phyloP scores from a whole-genome alignment of 2,329 filamentous ascomycete species.

The Zymoseptoria tritici region DNA sequence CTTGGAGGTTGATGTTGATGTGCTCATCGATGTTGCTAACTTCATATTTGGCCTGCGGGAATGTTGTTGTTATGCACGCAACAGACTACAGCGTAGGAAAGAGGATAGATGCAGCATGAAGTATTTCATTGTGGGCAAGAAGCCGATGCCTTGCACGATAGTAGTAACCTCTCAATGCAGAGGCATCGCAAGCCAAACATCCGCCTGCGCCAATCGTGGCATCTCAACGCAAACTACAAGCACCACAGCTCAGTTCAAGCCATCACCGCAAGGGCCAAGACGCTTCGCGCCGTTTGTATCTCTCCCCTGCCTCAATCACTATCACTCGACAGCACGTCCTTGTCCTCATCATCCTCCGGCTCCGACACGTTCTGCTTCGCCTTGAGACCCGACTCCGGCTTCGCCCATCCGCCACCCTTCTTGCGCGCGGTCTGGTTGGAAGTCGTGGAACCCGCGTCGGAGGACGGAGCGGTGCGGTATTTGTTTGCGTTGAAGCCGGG shows the following conservation, averaged over 20 bases:
- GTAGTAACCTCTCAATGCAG: too few relatives aligned
- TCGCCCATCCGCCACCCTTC: background rate
- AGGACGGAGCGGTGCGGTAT: conserved; percentile 1
- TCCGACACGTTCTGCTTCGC: background rate
- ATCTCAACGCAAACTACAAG: background rate
- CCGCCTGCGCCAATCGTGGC: background rate
- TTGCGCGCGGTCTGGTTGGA: background rate
- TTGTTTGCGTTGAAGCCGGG: conserved; percentile 2
- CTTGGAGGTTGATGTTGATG: too few relatives aligned
- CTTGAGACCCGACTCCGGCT: background rate
- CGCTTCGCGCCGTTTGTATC: background rate
- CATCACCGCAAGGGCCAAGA: background rate
- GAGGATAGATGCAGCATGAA: too few relatives aligned
- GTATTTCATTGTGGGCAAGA: background rate
- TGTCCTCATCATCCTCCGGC: conserved; percentile 3
- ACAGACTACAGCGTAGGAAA: too few relatives aligned
- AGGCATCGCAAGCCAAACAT: too few relatives aligned
- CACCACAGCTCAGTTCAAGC: background rate
- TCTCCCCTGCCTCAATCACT: conserved; percentile 1
- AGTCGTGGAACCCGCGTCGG: background rate
- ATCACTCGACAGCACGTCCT: conserved; percentile 1
- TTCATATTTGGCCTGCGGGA: too few relatives aligned
- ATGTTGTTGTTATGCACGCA: too few relatives aligned
- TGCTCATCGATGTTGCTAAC: too few relatives aligned
- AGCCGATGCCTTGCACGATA: background rate